These are phyloP conservation scores for Microbotryum lychnidis-dioicae DNA, from an alignment of 1,284 basidiomycete genomes.

Conservation along the genomic window DNA sequence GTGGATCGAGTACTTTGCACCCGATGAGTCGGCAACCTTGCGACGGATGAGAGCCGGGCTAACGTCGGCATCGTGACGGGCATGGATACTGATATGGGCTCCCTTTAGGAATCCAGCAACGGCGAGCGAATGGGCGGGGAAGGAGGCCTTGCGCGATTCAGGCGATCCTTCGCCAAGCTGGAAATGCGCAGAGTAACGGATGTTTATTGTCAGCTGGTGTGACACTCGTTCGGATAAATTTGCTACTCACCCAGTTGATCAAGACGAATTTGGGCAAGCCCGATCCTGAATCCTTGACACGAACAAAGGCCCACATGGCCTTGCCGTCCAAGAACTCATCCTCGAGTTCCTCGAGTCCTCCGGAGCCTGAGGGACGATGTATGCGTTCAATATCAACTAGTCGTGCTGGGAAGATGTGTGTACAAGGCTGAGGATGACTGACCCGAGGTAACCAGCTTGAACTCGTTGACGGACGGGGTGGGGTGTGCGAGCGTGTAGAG, in stretches of 20 bases:
- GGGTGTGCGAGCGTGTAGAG: constrained; percentile 28
- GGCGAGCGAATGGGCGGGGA: constrained; percentile 72
- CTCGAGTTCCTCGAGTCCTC: constrained; percentile 79
- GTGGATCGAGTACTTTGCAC: constrained; percentile 76
- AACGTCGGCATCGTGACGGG: constrained; percentile 83
- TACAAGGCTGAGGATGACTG: constrained; percentile 1
- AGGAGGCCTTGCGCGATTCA: constrained; percentile 82
- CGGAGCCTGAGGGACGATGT: constrained; percentile 48
- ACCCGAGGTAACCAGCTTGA: constrained; percentile 21
- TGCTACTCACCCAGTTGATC: constrained; percentile 43
- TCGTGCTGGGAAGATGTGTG: not conserved
- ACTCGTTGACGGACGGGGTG: constrained; percentile 21
- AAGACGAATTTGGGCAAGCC: constrained; percentile 87
- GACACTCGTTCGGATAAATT: too few relatives aligned
- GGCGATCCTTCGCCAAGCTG: constrained; percentile 92
- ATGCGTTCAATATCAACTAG: not conserved
- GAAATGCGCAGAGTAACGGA: constrained; percentile 36
- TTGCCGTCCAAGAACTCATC: constrained; percentile 88
- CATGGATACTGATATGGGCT: constrained; percentile 78
- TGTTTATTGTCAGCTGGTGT: not conserved
- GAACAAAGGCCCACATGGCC: constrained; percentile 72
- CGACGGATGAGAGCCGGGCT: constrained; percentile 70
- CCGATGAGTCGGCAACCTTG: constrained; percentile 79
- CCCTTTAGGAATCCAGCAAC: constrained; percentile 76
- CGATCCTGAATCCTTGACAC: constrained; percentile 83